Conservation (phyloP, 2,329 filamentous ascomycete genomes). For the Coccinonectria pachysandricola region DNA sequence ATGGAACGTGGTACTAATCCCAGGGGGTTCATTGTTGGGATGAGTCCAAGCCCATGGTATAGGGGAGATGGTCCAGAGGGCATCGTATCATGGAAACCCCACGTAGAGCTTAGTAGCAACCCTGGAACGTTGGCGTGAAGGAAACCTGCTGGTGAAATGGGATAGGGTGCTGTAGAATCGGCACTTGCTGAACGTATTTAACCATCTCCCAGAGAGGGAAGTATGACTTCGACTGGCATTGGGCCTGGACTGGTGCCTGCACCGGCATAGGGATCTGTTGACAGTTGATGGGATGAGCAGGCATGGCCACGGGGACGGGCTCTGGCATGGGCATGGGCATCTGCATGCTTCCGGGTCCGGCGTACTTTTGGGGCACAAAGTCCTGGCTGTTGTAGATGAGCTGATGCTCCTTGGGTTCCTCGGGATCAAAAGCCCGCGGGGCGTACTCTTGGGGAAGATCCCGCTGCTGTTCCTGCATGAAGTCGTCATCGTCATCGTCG, state of each 20-base stretch:
- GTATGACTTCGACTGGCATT: constrained; percentile 36
- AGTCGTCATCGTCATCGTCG: constrained; percentile 41
- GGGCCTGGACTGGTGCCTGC: constrained; percentile 26
- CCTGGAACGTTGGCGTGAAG: constrained; percentile 40
- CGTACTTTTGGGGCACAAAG: constrained; percentile 35
- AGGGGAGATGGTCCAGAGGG: constrained; percentile 3
- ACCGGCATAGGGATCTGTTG: constrained; percentile 21
- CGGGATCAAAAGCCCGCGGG: constrained; percentile 35
- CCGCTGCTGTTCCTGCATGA: constrained; percentile 33
- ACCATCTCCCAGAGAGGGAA: constrained; percentile 43
- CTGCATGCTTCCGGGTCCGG: too few relatives aligned
- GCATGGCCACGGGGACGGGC: constrained; percentile 16
- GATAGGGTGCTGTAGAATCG: constrained; percentile 37
- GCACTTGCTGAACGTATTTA: constrained; percentile 40
- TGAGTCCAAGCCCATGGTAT: not conserved
- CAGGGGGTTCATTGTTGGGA: not conserved
- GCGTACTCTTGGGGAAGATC: constrained; percentile 30
- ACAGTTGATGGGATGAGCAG: constrained; percentile 19
- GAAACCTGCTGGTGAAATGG: constrained; percentile 44
- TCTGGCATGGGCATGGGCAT: constrained; percentile 17
- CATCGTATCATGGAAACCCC: not conserved
- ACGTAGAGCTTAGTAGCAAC: constrained; percentile 31
- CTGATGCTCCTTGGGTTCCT: constrained; percentile 31
- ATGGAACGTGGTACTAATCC: constrained; percentile 3
- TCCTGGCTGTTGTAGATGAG: constrained; percentile 34